Base-by-base conservation (phyloP, 2,329 filamentous ascomycete species). In the Beauveria sp. region DNA sequence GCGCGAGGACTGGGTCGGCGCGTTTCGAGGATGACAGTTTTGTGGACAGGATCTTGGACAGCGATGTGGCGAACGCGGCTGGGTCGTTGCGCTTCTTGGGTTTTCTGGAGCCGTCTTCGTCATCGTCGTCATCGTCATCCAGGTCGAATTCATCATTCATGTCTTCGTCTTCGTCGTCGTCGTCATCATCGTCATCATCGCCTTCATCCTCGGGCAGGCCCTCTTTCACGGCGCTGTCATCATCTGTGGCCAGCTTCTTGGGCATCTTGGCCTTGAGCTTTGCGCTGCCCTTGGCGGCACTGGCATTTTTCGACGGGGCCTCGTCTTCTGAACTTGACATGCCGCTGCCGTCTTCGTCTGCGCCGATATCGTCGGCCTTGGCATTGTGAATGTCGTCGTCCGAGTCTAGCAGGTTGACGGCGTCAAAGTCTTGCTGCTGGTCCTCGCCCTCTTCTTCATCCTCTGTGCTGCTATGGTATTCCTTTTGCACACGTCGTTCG, bases 11-110 rank as follows among this genome's bases (percentile, higher is more conserved):
- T 0, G 95, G 95, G 72, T 99, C 95, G 60, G 87, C 82, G 26
- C 93, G 89, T 71, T 91, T 91, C 38, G 89, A 84, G 8, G 85
- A 86, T 1, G 92, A 88, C 10, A 98, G 82, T 76, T 98, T 98
- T 55, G 91, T 93, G 61, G 87, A 87, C 50, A 99, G 83, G 72
- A 99, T 97, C 75, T 95, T 96, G 67, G 90, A 89, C 69, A 99
- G 91, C 56, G 92, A 96, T 1, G 88, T 96, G 26, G 93, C 91
- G 74, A 99, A 98, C 58, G 91, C 92, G 65, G 83, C 80, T 3
- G 95, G 93, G 74, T 99, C 93, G 76, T 96, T 96, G 71, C 93
- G 88, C 77, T 98, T 98, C 69, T 86, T 89, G 43, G 71, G 71
- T 65, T 76, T 75, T 52, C 67, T 71, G 14, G 69, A 73, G 45